Conservation (phyloP, 2,329 filamentous ascomycete species). For the Aureobasidium sp. region DNA sequence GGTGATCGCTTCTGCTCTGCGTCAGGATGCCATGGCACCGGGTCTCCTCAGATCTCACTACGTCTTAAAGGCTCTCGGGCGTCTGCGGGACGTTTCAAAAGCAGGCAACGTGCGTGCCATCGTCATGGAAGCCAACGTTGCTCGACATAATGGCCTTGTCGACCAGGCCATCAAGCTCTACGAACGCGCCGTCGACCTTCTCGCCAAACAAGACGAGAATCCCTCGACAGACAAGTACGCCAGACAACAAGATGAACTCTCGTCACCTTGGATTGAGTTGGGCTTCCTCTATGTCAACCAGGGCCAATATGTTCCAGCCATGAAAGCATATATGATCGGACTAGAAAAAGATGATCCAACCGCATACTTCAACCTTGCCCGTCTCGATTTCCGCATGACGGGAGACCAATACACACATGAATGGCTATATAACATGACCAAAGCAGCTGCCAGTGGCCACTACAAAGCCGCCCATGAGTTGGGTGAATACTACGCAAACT, state of each 20-base stretch:
- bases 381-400: conserved; percentile 21
- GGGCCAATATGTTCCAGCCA: conserved; percentile 21
- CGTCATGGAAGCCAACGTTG: conserved; percentile 16
- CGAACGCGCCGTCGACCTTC: conserved; percentile 14
- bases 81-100: not conserved
- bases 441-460: conserved; percentile 38
- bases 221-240: not conserved
- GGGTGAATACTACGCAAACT: conserved; percentile 33
- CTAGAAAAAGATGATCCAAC: conserved; percentile 37
- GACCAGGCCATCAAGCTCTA: conserved; percentile 2
- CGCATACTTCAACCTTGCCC: conserved; percentile 34
- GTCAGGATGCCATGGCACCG: not conserved
- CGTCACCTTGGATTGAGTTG: conserved; percentile 29
- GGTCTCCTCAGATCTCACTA: not conserved
- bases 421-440: conserved; percentile 40
- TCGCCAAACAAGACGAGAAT: not conserved
- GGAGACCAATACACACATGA: conserved; percentile 25
- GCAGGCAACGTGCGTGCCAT: conserved; percentile 16
- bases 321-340: conserved; percentile 32
- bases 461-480: conserved; percentile 33
- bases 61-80: not conserved
- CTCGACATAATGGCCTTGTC: not conserved
- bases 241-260: conserved; percentile 20
- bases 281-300: conserved; percentile 21
- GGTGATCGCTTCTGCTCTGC: not conserved